These are phyloP conservation scores for Talaromyces atroroseus DNA, from an alignment of 2,329 filamentous ascomycete genomes.

Conservation along the genomic window DNA sequence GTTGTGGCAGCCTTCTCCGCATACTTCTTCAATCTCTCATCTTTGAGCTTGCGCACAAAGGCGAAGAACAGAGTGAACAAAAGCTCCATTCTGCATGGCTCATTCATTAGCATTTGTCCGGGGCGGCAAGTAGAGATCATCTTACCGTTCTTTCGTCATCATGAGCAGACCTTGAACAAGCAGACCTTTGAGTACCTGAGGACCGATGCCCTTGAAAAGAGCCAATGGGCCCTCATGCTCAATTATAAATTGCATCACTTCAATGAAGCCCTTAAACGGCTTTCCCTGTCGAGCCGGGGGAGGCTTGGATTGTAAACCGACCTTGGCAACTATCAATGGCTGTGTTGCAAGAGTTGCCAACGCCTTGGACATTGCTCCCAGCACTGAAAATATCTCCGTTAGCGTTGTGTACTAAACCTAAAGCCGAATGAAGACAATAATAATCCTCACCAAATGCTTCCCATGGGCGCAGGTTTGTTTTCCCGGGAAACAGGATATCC, in stretches of 20 bases:
- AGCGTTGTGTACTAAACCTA: conserved; percentile 39
- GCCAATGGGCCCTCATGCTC: conserved; percentile 75
- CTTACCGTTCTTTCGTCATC: conserved; percentile 95
- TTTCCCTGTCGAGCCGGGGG: conserved; percentile 78
- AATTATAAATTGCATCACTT: conserved; percentile 93
- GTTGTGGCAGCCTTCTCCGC: conserved; percentile 59
- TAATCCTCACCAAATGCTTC: conserved; percentile 71
- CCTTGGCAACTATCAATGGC: conserved; percentile 94
- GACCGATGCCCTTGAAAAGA: conserved; percentile 95
- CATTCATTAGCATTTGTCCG: background rate
- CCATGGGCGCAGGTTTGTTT: conserved; percentile 67
- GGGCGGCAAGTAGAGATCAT: background rate
- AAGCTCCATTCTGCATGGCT: conserved; percentile 65
- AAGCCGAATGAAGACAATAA: background rate
- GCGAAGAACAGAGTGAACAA: conserved; percentile 80
- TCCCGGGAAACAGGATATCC: conserved; percentile 70
- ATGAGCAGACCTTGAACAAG: conserved; percentile 93
- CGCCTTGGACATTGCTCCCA: conserved; percentile 88
- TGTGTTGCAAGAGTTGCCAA: conserved; percentile 89
- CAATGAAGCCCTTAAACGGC: conserved; percentile 85
- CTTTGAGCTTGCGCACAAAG: conserved; percentile 67
- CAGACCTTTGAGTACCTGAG: conserved; percentile 87
- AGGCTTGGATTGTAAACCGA: conserved; percentile 89
- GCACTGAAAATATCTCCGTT: conserved; percentile 54
- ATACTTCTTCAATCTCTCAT: conserved; percentile 63